Conservation (phyloP, 352 stramenopile genomes). For the Phytopythium cucurbitacearum region DNA sequence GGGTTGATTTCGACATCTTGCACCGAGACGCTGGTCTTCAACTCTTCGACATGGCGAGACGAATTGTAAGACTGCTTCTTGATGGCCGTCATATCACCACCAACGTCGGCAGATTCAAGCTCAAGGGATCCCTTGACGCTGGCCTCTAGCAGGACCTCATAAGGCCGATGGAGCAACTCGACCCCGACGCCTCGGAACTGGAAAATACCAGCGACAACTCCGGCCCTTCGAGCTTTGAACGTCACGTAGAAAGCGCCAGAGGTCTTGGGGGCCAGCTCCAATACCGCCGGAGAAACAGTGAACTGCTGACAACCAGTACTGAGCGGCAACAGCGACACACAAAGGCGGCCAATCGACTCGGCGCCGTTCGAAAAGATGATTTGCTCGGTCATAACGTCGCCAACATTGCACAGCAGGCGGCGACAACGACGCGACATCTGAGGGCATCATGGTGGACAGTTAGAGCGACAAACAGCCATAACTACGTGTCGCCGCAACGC, state of each 20-base stretch:
- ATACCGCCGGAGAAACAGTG: constrained; percentile 62
- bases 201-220: constrained; percentile 78
- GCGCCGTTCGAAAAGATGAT: constrained; percentile 76
- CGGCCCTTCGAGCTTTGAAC: constrained; percentile 49
- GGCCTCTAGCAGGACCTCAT: constrained; percentile 83
- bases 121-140: constrained; percentile 48
- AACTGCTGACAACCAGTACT: constrained; percentile 85
- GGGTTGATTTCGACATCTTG: constrained; percentile 51
- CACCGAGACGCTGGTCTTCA: constrained; percentile 35
- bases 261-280: constrained; percentile 57
- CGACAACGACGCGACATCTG: constrained; percentile 59
- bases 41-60: constrained; percentile 30
- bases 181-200: constrained; percentile 76
- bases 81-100: not conserved
- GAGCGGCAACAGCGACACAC: constrained; percentile 72
- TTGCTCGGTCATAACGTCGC: constrained; percentile 66
- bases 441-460: not conserved
- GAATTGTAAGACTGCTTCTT: not conserved
- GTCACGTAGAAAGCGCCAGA: constrained; percentile 68
- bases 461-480: too few relatives aligned
- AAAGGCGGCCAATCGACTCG: constrained; percentile 55
- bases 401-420: constrained; percentile 63
- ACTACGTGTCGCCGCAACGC: too few relatives aligned
- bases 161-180: constrained; percentile 59
- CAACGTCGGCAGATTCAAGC: constrained; percentile 14